phyloP scores from a whole-genome alignment of 192 early-diverging fungal species.

The Entophlyctis luteolus region DNA sequence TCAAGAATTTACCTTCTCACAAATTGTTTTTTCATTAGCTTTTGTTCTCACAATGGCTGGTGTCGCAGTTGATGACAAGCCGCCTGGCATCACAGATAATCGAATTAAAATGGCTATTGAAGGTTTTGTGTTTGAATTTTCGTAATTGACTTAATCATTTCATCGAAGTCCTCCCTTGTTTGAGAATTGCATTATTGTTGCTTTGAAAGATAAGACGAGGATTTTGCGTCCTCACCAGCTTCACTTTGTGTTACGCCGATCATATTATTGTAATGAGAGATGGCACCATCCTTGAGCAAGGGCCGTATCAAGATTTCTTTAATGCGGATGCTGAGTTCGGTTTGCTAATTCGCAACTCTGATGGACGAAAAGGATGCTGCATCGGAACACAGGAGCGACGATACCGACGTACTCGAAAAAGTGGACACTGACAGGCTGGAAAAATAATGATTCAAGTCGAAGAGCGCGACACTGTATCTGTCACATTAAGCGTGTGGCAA shows the following conservation, averaged over 20 bases:
- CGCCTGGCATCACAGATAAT: conserved; percentile 69
- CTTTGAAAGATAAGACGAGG: conserved; percentile 68
- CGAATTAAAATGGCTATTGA: conserved; percentile 72
- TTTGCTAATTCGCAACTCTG: conserved; percentile 54
- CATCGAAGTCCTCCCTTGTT: conserved; percentile 62
- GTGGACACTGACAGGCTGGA: background rate
- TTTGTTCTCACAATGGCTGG: too few relatives aligned
- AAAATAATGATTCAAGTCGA: conserved; percentile 74
- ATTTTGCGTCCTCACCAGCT: conserved; percentile 71
- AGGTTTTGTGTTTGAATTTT: background rate
- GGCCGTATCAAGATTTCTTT: conserved; percentile 61
- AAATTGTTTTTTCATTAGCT: too few relatives aligned
- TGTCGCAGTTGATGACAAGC: too few relatives aligned
- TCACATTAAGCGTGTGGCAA: conserved; percentile 41
- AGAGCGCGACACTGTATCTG: conserved; percentile 69
- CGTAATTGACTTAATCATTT: conserved; percentile 38
- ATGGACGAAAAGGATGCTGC: conserved; percentile 49
- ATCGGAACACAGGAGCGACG: conserved; percentile 15
- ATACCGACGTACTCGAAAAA: conserved; percentile 1
- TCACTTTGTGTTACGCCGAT: conserved; percentile 69
- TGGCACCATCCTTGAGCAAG: conserved; percentile 66
- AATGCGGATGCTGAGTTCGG: conserved; percentile 56
- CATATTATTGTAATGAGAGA: conserved; percentile 68
- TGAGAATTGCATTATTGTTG: conserved; percentile 64
- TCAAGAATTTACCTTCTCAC: too few relatives aligned